phyloP scores from a whole-genome alignment of 2,329 filamentous ascomycete genomes.

The Penicillium sp. region DNA sequence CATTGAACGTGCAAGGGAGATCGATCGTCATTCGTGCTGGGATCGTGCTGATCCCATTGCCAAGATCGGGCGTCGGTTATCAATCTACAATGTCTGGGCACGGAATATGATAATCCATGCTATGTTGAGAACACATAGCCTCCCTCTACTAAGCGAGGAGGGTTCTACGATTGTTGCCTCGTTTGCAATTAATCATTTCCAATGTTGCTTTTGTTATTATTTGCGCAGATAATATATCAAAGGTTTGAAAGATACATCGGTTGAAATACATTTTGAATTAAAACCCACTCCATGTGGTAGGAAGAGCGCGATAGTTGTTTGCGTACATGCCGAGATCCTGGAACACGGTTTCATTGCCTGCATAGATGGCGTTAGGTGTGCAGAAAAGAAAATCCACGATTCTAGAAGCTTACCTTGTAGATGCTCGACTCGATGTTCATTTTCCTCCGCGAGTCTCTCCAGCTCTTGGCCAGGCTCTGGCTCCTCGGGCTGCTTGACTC shows the following conservation, averaged over 20 bases:
- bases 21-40: slow-evolving; percentile 13
- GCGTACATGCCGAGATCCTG: slow-evolving; percentile 59
- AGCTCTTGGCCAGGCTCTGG: slow-evolving; percentile 70
- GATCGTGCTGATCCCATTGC: background rate
- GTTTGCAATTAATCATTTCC: background rate
- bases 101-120: slow-evolving; percentile 4
- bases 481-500: slow-evolving; percentile 55
- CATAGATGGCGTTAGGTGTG: slow-evolving; percentile 1
- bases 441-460: slow-evolving; percentile 73
- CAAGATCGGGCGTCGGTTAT: slow-evolving; percentile 9
- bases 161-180: background rate
- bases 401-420: slow-evolving; percentile 49
- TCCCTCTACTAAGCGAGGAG: background rate
- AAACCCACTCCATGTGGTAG: slow-evolving; percentile 57
- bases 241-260: background rate
- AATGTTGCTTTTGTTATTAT: background rate
- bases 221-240: background rate
- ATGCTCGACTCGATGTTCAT: slow-evolving; percentile 65
- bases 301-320: slow-evolving; percentile 65
- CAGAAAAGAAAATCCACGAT: background rate
- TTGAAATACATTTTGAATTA: background rate
- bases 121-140: slow-evolving; percentile 4
- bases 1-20: slow-evolving; percentile 8
- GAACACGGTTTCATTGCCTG: slow-evolving; percentile 62
- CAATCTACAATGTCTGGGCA: slow-evolving; percentile 1